Percentiles rank a stretch among this genome's conserved stretches.
phyloP scores from a whole-genome alignment of 768 basidiomycete species.

The Kwoniella europaea region DNA sequence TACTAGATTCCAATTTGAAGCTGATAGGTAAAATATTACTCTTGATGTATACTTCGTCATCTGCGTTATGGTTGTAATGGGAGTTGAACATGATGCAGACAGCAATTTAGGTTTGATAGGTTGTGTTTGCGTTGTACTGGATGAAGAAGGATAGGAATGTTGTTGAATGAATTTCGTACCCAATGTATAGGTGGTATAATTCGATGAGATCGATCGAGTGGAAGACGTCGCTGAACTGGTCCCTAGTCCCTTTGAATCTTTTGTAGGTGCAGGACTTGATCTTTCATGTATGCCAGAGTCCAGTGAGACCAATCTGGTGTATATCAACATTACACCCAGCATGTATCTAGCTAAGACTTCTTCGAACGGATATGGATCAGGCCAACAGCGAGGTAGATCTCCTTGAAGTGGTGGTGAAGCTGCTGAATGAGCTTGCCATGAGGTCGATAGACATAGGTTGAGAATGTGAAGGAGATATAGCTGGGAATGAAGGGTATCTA shows the following conservation, averaged over 20 bases:
- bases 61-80: constrained; percentile 21
- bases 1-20: constrained; percentile 83
- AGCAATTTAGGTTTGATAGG: constrained; percentile 9
- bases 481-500: constrained; percentile 83
- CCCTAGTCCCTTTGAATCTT: constrained; percentile 21
- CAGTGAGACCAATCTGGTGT: constrained; percentile 71
- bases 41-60: constrained; percentile 60
- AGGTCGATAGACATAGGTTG: constrained; percentile 74
- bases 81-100: constrained; percentile 24
- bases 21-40: constrained; percentile 83
- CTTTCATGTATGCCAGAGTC: constrained; percentile 21
- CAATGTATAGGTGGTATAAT: constrained; percentile 12
- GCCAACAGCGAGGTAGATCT: constrained; percentile 61
- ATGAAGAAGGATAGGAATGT: constrained; percentile 34
- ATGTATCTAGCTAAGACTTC: constrained; percentile 81
- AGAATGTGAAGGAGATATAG: constrained; percentile 83
- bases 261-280: constrained; percentile 31
- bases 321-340: constrained; percentile 79
- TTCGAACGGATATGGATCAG: constrained; percentile 75
- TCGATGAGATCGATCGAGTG: constrained; percentile 9
- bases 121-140: constrained; percentile 1
- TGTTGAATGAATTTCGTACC: constrained; percentile 27
- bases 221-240: constrained; percentile 24
- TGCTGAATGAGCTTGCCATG: constrained; percentile 68
- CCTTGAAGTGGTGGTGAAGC: constrained; percentile 52